Evolutionary conservation across 371 early-diverging fungal species (phyloP), one percentile per base, ranked within the genome.

Genomic region (Mortierella sp.): DNA sequence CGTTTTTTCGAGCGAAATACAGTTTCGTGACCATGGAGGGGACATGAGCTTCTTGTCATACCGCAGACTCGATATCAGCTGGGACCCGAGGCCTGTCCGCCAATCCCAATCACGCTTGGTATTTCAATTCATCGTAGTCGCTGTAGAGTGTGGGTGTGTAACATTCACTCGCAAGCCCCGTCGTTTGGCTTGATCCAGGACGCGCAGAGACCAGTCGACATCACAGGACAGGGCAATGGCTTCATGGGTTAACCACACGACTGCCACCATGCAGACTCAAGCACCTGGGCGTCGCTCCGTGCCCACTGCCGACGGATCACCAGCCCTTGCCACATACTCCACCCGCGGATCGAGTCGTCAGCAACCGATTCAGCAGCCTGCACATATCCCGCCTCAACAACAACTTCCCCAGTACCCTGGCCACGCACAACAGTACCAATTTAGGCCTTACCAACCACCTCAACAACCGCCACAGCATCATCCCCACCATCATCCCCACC

Each of bases 191-290:
- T 4, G 50, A 27, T 27, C 38, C 38, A 43, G 55, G 55, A 55
- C n/a, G 41, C 18, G 23, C 27, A 19, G 21, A 28, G 21, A 14
- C 18, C 30, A 45, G 26, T 39, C 31, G 7, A 3, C 34, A 53
- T 14, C 18, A 53, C 53, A 31, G 13, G 34, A 34, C 34, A 48
- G 14, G 24, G 49, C 27, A 14, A 66, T 66, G 67, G 28, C 67
- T 12, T 66, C 67, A 7, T 66, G 67, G 67, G 67, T 66, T 13
- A 66, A 66, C 24, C 67, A 66, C 41, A 66, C 67, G 9, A 54
- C 67, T n/a, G 67, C 67, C 16, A 54, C 67, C 21, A 66, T 66
- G 66, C 66, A 65, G 58, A 58, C 28, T 48, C 66, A 65, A 7
- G 27, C 47, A 2, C 31, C 51, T 12, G 60, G 24, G 31, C 28